Evolutionary conservation across 2,329 filamentous ascomycete species (phyloP).

Genomic region (Leptosphaerulina australis): DNA sequence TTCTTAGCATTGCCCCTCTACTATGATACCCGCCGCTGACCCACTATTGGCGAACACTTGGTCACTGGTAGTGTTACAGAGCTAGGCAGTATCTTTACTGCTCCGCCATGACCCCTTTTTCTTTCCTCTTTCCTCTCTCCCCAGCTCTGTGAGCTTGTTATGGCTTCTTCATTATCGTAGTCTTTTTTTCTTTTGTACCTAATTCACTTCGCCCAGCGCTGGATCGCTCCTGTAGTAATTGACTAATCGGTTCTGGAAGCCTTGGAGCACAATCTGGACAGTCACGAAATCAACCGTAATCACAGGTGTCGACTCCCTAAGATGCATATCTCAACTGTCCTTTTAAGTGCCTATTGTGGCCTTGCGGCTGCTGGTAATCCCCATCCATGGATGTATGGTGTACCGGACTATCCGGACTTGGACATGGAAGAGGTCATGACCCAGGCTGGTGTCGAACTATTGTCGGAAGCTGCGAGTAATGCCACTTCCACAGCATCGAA

Average conservation of each 20-base stretch:
- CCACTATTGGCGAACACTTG: conserved; percentile 17
- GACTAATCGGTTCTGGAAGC: conserved; percentile 15
- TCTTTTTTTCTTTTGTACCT: conserved; percentile 4
- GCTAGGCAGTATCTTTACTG: not conserved
- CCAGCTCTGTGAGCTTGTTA: conserved; percentile 11
- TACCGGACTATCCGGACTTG: conserved; percentile 37
- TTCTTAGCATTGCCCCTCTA: conserved; percentile 18
- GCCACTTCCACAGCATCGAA: conserved; percentile 20
- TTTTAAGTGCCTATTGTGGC: conserved; percentile 30
- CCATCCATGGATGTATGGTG: conserved; percentile 44
- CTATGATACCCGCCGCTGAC: conserved; percentile 14
- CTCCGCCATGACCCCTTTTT: not conserved
- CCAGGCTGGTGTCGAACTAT: conserved; percentile 27
- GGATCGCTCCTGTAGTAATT: conserved; percentile 28
- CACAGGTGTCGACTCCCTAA: not conserved
- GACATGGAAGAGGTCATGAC: conserved; percentile 37
- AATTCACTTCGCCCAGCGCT: conserved; percentile 22
- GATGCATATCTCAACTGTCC: conserved; percentile 30
- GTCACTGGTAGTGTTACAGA: conserved; percentile 8
- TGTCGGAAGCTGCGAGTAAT: conserved; percentile 23
- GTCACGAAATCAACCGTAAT: not conserved
- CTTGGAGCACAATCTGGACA: not conserved
- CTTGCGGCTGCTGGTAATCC: conserved; percentile 28
- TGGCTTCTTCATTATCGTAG: conserved; percentile 3
- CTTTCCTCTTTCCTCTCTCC: not conserved